phyloP scores from a whole-genome alignment of 192 early-diverging fungal species.

The Coemansia sp. region DNA sequence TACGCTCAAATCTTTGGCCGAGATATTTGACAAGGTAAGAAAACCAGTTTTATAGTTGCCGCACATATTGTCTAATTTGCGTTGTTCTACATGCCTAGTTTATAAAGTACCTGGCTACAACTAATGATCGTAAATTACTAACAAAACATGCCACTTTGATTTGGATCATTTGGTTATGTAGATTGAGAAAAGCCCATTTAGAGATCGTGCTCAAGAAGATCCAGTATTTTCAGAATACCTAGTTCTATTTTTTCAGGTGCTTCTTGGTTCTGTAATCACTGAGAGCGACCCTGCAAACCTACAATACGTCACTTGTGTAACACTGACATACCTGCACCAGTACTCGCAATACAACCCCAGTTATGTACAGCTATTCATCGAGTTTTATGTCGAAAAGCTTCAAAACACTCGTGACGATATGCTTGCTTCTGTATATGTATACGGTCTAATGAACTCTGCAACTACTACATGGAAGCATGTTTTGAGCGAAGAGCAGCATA shows the following conservation, averaged over 20 bases:
- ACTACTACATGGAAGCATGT: constrained; percentile 20
- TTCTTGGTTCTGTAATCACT: constrained; percentile 22
- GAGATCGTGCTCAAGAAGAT: constrained; percentile 4
- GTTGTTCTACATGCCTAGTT: too few relatives aligned
- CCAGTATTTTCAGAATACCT: constrained; percentile 14
- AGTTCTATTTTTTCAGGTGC: constrained; percentile 15
- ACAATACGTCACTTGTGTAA: constrained; percentile 22
- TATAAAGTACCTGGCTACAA: not conserved
- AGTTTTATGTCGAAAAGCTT: constrained; percentile 27
- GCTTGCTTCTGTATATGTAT: constrained; percentile 16
- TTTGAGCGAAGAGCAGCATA: constrained; percentile 3
- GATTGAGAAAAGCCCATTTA: constrained; percentile 21
- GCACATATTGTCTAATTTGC: too few relatives aligned
- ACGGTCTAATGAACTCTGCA: constrained; percentile 27
- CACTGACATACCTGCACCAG: constrained; percentile 31
- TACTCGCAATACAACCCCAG: constrained; percentile 25
- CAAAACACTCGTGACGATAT: constrained; percentile 12
- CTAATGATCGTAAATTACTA: not conserved
- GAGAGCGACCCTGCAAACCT: constrained; percentile 23
- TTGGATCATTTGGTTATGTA: constrained; percentile 3
- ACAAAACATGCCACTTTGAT: not conserved
- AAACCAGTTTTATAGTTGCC: not conserved
- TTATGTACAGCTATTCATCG: constrained; percentile 18
- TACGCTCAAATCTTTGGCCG: too few relatives aligned
- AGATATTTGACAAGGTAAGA: too few relatives aligned